phyloP scores from a whole-genome alignment of 345 rosid genomes.

The Gossypium sturtianum region DNA sequence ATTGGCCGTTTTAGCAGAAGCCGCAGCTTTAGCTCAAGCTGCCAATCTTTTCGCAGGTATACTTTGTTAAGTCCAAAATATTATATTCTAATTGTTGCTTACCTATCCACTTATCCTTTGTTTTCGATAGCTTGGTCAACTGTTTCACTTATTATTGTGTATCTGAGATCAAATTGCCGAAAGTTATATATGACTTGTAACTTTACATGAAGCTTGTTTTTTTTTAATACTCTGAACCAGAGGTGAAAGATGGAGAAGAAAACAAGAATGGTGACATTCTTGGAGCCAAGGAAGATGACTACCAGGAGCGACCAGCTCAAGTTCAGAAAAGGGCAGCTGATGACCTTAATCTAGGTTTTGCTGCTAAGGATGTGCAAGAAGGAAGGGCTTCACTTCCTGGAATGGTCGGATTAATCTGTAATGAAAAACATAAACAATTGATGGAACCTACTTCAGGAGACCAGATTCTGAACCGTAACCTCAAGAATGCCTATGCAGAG shows the following conservation, averaged over 20 bases:
- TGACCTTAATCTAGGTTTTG: constrained; percentile 6
- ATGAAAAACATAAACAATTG: constrained; percentile 25
- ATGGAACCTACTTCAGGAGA: constrained; percentile 14
- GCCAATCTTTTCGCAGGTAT: constrained; percentile 27
- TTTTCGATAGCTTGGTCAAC: not conserved
- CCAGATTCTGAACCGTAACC: constrained; percentile 10
- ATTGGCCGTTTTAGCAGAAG: constrained; percentile 27
- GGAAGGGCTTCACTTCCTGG: constrained; percentile 22
- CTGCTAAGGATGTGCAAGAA: constrained; percentile 12
- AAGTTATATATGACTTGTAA: not conserved
- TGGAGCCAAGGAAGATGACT: constrained; percentile 9
- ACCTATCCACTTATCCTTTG: not conserved
- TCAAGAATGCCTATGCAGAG: constrained; percentile 19
- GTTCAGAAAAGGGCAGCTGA: constrained; percentile 10
- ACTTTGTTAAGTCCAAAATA: not conserved
- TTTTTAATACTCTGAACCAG: not conserved
- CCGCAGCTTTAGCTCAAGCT: constrained; percentile 26
- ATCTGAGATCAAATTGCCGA: constrained; percentile 12
- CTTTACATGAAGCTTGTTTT: not conserved
- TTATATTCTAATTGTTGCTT: not conserved
- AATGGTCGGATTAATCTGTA: constrained; percentile 24
- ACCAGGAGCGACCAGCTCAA: not conserved
- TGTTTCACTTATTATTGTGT: not conserved
- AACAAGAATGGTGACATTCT: constrained; percentile 7
- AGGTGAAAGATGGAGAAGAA: constrained; percentile 11